Evolutionary conservation across 495 filamentous ascomycete genomes (phyloP).

Genomic region (Penicillium maclennaniae): DNA sequence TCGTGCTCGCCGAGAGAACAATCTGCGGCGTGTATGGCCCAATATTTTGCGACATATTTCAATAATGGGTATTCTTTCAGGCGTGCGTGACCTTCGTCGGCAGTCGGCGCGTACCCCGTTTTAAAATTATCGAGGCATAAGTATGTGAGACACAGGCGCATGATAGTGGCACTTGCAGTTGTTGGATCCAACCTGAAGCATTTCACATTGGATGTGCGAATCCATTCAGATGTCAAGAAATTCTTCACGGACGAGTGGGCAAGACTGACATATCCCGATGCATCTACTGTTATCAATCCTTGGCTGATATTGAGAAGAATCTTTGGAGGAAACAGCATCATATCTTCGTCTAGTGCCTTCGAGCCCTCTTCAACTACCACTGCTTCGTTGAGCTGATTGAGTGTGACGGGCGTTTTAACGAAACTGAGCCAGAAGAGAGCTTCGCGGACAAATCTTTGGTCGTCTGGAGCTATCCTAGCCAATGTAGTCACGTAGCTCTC

Average conservation of each 20-base stretch:
- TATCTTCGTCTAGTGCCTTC: conserved; percentile 18
- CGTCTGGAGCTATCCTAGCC: conserved; percentile 11
- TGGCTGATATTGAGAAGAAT: conserved; percentile 21
- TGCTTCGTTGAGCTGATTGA: conserved; percentile 14
- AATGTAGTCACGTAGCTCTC: conserved; percentile 20
- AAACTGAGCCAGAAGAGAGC: conserved; percentile 24
- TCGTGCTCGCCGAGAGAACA: conserved; percentile 3
- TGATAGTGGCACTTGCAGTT: conserved; percentile 14
- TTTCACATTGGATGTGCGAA: conserved; percentile 12
- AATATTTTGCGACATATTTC: conserved; percentile 15
- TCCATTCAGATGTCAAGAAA: conserved; percentile 22
- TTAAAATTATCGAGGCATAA: conserved; percentile 22
- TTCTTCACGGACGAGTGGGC: conserved; percentile 23
- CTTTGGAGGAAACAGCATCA: conserved; percentile 23
- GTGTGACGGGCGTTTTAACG: conserved; percentile 6
- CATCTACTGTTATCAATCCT: conserved; percentile 18
- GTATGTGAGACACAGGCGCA: conserved; percentile 19
- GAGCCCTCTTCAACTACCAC: conserved; percentile 14
- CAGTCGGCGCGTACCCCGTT: conserved; percentile 4
- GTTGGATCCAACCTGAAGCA: conserved; percentile 16
- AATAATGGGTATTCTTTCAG: conserved; percentile 3
- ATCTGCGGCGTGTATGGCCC: conserved; percentile 12
- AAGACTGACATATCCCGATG: conserved; percentile 10
- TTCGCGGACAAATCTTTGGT: conserved; percentile 12
- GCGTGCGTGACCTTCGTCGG: not conserved